phyloP scores from a whole-genome alignment of 768 basidiomycete species.

The Lactarius quietus region DNA sequence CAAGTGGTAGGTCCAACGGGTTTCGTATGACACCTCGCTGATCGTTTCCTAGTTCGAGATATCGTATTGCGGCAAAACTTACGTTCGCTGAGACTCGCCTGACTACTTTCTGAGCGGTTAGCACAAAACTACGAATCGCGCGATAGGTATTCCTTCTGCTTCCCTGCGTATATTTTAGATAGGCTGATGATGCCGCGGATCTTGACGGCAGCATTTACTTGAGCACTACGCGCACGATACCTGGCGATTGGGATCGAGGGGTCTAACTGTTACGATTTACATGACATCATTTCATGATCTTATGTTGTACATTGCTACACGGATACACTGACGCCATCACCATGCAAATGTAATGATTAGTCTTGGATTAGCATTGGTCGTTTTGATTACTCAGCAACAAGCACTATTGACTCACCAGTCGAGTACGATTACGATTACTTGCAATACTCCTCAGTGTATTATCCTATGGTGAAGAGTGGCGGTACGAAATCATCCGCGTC shows the following conservation, averaged over 20 bases:
- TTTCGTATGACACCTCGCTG: slow-evolving; percentile 4
- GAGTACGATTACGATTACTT: not conserved
- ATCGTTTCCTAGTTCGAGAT: slow-evolving; percentile 24
- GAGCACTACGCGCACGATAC: not conserved
- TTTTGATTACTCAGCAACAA: slow-evolving; percentile 17
- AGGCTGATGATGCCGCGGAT: not conserved
- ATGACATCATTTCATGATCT: not conserved
- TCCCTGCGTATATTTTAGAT: not conserved
- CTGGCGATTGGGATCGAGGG: not conserved
- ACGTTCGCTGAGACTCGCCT: slow-evolving; percentile 23
- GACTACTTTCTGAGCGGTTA: not conserved
- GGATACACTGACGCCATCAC: not conserved
- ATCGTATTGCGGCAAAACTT: slow-evolving; percentile 26
- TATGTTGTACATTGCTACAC: slow-evolving; percentile 13
- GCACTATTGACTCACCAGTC: not conserved
- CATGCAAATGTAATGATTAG: not conserved
- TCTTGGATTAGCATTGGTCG: not conserved
- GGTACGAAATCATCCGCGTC: slow-evolving; percentile 71
- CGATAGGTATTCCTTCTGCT: not conserved
- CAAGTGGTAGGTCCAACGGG: slow-evolving; percentile 51
- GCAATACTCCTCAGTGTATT: not conserved
- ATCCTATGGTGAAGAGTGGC: slow-evolving; percentile 42
- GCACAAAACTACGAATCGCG: not conserved
- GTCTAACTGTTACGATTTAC: not conserved
- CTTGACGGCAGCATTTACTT: slow-evolving; percentile 4